These are phyloP conservation scores for Coemansia sp. DNA, from an alignment of 192 early-diverging fungal genomes.

Conservation along the genomic window DNA sequence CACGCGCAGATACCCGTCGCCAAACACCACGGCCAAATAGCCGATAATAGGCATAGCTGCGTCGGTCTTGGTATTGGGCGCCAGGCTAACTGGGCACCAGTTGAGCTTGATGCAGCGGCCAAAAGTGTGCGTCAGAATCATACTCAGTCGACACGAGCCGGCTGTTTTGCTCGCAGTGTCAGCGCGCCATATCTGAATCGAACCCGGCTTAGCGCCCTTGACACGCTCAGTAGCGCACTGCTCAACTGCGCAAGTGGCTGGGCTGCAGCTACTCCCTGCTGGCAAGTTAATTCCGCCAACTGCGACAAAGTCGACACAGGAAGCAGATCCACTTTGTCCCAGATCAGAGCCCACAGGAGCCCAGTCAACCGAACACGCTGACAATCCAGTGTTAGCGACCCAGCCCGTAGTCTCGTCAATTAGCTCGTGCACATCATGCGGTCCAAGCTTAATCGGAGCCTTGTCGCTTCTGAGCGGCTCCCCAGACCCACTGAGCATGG, in stretches of 20 bases:
- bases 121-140: constrained; percentile 33
- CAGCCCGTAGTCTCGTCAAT: constrained; percentile 13
- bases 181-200: constrained; percentile 41
- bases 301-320: constrained; percentile 24
- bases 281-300: constrained; percentile 25
- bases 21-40: constrained; percentile 40
- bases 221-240: constrained; percentile 12
- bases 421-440: constrained; percentile 5
- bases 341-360: constrained; percentile 16
- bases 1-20: constrained; percentile 43
- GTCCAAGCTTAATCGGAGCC: constrained; percentile 1
- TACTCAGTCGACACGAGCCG: constrained; percentile 20
- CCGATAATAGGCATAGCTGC: constrained; percentile 18
- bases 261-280: background rate
- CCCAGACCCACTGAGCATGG: constrained; percentile 3
- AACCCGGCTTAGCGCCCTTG: constrained; percentile 23
- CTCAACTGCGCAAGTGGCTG: background rate
- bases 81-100: constrained; percentile 46
- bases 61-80: background rate
- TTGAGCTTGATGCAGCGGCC: constrained; percentile 33
- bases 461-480: background rate
- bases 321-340: background rate
- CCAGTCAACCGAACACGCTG: constrained; percentile 38
- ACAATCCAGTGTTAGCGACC: constrained; percentile 25
- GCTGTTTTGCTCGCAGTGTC: background rate